Evolutionary conservation across 208 protist genomes (phyloP).

Genomic region (Phytomonas sp.): DNA sequence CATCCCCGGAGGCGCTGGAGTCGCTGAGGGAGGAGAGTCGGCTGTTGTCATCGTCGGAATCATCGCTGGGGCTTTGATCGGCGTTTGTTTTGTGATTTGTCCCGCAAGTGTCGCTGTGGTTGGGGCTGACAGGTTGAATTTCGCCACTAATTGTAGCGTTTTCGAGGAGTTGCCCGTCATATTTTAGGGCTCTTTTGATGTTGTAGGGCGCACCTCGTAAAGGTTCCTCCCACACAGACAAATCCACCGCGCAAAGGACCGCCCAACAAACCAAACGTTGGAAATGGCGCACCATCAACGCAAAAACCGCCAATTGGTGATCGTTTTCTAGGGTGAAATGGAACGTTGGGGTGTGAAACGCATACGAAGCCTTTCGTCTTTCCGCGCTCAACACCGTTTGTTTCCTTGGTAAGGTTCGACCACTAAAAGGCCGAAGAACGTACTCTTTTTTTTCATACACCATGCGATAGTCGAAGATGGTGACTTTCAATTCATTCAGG

Average conservation of each 20-base stretch:
- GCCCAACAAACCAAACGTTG: constrained; percentile 47
- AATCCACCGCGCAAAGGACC: constrained; percentile 22
- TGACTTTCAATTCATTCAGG: constrained; percentile 34
- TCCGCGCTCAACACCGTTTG: constrained; percentile 15
- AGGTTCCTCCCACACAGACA: constrained; percentile 33
- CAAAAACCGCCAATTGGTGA: constrained; percentile 44
- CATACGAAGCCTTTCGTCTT: neutral
- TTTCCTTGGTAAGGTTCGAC: constrained; percentile 21
- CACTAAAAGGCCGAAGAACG: constrained; percentile 30
- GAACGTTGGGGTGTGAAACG: constrained; percentile 31
- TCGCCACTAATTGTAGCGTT: constrained; percentile 22
- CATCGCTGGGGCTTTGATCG: neutral
- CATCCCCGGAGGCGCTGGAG: too few relatives aligned
- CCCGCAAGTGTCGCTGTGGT: neutral
- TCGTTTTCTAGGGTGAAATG: constrained; percentile 38
- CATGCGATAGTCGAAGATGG: constrained; percentile 51
- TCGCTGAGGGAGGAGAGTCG: too few relatives aligned
- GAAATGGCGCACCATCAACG: constrained; percentile 33
- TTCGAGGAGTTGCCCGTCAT: constrained; percentile 19
- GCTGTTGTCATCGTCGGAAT: neutral
- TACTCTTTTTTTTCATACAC: constrained; percentile 29
- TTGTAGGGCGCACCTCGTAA: constrained; percentile 36
- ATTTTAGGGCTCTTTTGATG: constrained; percentile 35
- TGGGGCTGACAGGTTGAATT: constrained; percentile 22
- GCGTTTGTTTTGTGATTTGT: neutral